These are phyloP conservation scores for Neltuma alba DNA, from an alignment of 306 rosid species.

Conservation along the genomic window DNA sequence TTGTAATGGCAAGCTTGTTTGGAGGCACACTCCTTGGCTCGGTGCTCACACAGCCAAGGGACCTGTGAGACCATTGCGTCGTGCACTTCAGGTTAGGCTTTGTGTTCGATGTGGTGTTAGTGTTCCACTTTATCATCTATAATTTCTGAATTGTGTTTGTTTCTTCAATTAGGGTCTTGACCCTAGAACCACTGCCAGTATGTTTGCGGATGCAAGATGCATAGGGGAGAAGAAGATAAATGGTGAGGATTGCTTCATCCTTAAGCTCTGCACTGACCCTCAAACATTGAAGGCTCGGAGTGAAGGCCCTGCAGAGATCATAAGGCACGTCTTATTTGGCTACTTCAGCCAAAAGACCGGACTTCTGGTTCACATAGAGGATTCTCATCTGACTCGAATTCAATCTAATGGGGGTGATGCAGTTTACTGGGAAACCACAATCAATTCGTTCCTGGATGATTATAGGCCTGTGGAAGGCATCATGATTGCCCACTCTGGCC, in stretches of 20 bases:
- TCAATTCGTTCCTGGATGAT: constrained; percentile 91
- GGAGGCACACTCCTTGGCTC: constrained; percentile 99
- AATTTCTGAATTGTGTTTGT: constrained; percentile 3
- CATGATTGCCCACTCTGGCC: constrained; percentile 98
- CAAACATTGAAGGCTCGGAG: constrained; percentile 88
- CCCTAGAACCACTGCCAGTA: constrained; percentile 89
- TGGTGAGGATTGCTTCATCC: constrained; percentile 97
- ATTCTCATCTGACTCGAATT: constrained; percentile 94
- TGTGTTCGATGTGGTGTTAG: background rate
- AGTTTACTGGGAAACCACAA: constrained; percentile 97
- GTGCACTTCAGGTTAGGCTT: constrained; percentile 85
- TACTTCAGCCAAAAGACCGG: constrained; percentile 99
- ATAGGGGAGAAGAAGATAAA: constrained; percentile 91
- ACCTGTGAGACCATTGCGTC: constrained; percentile 94
- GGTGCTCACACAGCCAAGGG: constrained; percentile 98
- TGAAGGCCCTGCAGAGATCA: constrained; percentile 97
- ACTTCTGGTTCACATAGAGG: constrained; percentile 94
- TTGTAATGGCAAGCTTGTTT: constrained; percentile 92
- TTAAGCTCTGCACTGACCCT: constrained; percentile 91
- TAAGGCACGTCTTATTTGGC: constrained; percentile 92
- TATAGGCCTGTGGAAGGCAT: constrained; percentile 96
- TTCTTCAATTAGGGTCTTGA: constrained; percentile 80
- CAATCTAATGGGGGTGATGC: constrained; percentile 89
- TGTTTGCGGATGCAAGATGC: constrained; percentile 90
- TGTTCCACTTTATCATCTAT: background rate